Percentiles rank a stretch among this genome's conserved stretches.
Conservation (phyloP, 331 rosid species). For the Rosa hybrid region DNA sequence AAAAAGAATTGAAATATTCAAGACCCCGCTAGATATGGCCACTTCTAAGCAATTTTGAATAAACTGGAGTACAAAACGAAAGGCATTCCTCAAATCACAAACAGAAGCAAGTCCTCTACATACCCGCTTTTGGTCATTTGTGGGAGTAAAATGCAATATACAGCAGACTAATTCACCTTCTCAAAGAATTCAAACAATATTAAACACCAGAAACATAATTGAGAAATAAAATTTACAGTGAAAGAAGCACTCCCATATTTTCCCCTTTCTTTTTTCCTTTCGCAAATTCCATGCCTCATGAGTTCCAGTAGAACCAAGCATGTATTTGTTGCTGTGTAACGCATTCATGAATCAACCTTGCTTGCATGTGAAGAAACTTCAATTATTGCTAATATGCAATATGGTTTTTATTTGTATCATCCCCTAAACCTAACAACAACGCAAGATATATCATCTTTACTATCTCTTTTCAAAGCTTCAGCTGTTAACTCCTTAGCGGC, state of each 20-base stretch:
- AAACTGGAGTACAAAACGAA: constrained; percentile 28
- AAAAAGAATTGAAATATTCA: background rate
- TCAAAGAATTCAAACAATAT: constrained; percentile 62
- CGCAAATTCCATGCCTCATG: constrained; percentile 22
- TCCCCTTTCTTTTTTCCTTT: constrained; percentile 11
- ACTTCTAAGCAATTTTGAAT: background rate
- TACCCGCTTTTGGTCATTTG: constrained; percentile 30
- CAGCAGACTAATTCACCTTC: constrained; percentile 40
- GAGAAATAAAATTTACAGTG: constrained; percentile 43
- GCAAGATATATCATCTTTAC: constrained; percentile 96
- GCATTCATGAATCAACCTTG: constrained; percentile 35
- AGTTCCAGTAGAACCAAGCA: constrained; percentile 31
- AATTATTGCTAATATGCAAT: constrained; percentile 44
- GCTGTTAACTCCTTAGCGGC: constrained; percentile 78
- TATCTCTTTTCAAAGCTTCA: constrained; percentile 82
- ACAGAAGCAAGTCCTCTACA: constrained; percentile 41
- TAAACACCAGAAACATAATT: constrained; percentile 39
- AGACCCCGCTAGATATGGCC: background rate
- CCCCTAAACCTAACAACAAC: constrained; percentile 81
- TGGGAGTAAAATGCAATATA: constrained; percentile 36
- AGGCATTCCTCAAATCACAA: constrained; percentile 41
- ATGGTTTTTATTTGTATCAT: constrained; percentile 26
- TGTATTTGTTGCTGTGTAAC: constrained; percentile 35
- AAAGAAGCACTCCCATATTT: constrained; percentile 20
- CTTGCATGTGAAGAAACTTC: constrained; percentile 33